A percentile compares a stretch with the other conserved stretches of the same genome.
phyloP scores from a whole-genome alignment of 2,329 filamentous ascomycete species.

The Trematosphaeria pertusa region DNA sequence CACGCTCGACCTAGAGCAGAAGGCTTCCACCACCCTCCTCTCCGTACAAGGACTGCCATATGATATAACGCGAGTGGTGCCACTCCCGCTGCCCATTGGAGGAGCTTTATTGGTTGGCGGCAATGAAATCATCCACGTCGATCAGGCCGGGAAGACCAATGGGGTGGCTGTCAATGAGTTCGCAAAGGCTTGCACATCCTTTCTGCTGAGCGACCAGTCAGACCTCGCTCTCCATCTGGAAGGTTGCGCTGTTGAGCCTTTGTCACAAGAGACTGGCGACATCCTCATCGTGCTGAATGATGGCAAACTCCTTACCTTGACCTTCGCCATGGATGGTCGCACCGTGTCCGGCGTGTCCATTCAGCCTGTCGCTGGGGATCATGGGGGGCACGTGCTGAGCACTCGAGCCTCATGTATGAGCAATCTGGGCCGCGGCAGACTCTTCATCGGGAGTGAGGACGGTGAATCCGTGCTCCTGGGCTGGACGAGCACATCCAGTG shows the following conservation, averaged over 20 bases:
- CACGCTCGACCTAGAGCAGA: conserved; percentile 91
- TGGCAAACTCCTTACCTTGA: conserved; percentile 76
- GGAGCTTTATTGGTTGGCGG: conserved; percentile 85
- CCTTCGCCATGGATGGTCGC: conserved; percentile 86
- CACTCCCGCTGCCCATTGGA: conserved; percentile 84
- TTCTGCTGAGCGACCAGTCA: conserved; percentile 85
- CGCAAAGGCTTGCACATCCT: conserved; percentile 80
- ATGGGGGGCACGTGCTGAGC: conserved; percentile 68
- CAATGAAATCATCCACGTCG: conserved; percentile 93
- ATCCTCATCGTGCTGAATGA: conserved; percentile 81
- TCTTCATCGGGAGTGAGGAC: conserved; percentile 88
- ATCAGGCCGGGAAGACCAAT: conserved; percentile 92
- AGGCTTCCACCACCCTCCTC: conserved; percentile 89
- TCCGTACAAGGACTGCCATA: conserved; percentile 86
- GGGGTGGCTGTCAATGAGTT: conserved; percentile 93
- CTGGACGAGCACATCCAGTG: conserved; percentile 71
- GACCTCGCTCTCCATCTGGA: conserved; percentile 81
- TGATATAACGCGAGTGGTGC: conserved; percentile 82
- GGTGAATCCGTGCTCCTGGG: conserved; percentile 82
- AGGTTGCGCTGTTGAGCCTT: conserved; percentile 75
- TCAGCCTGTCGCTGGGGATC: conserved; percentile 66
- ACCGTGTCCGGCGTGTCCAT: conserved; percentile 88
- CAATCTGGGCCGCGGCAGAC: conserved; percentile 68
- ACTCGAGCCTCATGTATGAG: conserved; percentile 73
- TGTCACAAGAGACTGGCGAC: conserved; percentile 80